Conservation (phyloP, 2,329 filamentous ascomycete species). For the Aspergillus intermedius region DNA sequence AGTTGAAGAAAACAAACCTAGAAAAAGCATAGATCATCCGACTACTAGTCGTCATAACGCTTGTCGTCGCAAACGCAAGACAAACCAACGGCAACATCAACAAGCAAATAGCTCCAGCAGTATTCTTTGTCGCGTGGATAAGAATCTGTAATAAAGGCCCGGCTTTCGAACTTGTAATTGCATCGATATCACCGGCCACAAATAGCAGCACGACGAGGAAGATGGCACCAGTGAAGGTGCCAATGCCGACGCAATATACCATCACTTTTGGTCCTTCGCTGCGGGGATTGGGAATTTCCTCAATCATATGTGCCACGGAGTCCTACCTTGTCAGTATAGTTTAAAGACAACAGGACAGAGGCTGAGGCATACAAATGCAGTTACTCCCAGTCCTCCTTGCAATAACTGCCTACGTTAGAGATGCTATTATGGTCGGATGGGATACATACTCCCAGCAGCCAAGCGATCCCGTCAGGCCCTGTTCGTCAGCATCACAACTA, state of each 20-base stretch:
- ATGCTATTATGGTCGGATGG: too few relatives aligned
- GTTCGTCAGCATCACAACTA: conserved; percentile 7
- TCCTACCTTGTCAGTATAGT: conserved; percentile 16
- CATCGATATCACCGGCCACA: conserved; percentile 52
- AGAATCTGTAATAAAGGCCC: conserved; percentile 59
- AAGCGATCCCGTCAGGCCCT: conserved; percentile 55
- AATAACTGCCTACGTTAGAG: conserved; percentile 22
- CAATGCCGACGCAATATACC: conserved; percentile 58
- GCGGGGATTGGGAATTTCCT: conserved; percentile 41
- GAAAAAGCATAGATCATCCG: conserved; percentile 2
- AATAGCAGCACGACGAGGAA: conserved; percentile 60
- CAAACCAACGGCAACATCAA: conserved; percentile 41
- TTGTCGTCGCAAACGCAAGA: neutral
- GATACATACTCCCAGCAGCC: conserved; percentile 32
- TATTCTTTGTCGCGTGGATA: conserved; percentile 55
- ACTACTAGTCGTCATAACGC: conserved; percentile 3
- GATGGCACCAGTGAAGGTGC: conserved; percentile 56
- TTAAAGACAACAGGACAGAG: neutral
- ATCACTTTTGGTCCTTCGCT: conserved; percentile 60
- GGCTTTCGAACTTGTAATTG: conserved; percentile 49
- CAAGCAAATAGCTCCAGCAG: conserved; percentile 56
- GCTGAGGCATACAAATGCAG: conserved; percentile 39
- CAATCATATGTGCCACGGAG: conserved; percentile 46
- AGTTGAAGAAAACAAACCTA: neutral
- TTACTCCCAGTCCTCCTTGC: conserved; percentile 47